phyloP scores from a whole-genome alignment of 1,284 basidiomycete species.

The Pseudozyma tsukubaensis region DNA sequence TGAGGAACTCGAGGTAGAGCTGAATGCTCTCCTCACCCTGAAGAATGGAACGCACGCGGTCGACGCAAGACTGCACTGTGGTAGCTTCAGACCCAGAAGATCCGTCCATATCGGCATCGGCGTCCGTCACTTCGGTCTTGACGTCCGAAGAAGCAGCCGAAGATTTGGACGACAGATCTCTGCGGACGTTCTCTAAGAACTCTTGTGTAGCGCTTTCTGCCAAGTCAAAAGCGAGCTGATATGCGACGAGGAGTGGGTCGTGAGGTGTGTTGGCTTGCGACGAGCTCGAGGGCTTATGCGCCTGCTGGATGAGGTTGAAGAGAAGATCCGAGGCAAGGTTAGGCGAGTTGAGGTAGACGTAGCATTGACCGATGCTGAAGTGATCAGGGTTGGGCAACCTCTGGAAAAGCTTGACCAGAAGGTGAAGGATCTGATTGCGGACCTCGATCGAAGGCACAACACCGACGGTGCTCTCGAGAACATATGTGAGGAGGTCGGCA shows the following conservation, averaged over 20 bases:
- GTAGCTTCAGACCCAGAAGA: constrained; percentile 26
- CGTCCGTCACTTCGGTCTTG: constrained; percentile 29
- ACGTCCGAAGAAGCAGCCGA: constrained; percentile 13
- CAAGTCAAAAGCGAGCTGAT: constrained; percentile 67
- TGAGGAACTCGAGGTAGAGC: constrained; percentile 68
- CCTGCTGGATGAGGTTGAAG: constrained; percentile 58
- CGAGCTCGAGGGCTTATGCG: constrained; percentile 55
- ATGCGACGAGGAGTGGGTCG: constrained; percentile 64
- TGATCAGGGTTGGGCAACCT: constrained; percentile 63
- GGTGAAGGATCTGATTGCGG: constrained; percentile 61
- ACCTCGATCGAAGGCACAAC: constrained; percentile 59
- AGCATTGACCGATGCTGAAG: constrained; percentile 68
- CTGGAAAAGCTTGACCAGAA: constrained; percentile 68
- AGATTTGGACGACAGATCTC: constrained; percentile 45
- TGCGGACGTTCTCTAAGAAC: constrained; percentile 65
- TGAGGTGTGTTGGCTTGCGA: constrained; percentile 57
- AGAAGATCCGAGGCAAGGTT: constrained; percentile 60
- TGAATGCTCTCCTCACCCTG: constrained; percentile 67
- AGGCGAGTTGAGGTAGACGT: constrained; percentile 67
- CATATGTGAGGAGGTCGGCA: constrained; percentile 62
- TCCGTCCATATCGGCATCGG: constrained; percentile 52
- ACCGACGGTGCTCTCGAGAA: constrained; percentile 65
- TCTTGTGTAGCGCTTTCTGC: constrained; percentile 69
- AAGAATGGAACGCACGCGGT: constrained; percentile 61
- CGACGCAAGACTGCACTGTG: constrained; percentile 48